Evolutionary conservation across 2,329 filamentous ascomycete species (phyloP).

Genomic region (Diaporthe aspalathi): DNA sequence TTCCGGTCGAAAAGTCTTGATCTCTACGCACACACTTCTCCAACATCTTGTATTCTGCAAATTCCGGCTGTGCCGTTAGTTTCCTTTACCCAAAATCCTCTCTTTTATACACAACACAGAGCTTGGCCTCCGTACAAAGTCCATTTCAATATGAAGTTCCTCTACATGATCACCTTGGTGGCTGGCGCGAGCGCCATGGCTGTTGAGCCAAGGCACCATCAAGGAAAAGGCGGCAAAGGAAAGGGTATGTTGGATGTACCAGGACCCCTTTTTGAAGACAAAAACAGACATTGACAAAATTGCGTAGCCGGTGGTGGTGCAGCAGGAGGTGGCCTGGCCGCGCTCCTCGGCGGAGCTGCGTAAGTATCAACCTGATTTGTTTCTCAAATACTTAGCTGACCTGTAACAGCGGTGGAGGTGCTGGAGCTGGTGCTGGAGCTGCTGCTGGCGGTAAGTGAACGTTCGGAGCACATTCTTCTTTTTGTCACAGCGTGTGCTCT

Average conservation of each 20-base stretch:
- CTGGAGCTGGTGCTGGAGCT: neutral
- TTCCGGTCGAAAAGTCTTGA: neutral
- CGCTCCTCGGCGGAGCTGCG: neutral
- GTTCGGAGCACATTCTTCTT: too few relatives aligned
- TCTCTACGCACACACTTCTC: neutral
- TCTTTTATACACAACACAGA: neutral
- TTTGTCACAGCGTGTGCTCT: too few relatives aligned
- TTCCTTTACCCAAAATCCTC: slow-evolving; percentile 6
- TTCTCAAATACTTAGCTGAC: neutral
- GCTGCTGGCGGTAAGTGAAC: too few relatives aligned
- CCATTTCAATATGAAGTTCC: slow-evolving; percentile 26
- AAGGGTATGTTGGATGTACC: neutral
- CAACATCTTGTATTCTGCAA: neutral
- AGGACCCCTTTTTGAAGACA: neutral
- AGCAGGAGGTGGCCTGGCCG: neutral
- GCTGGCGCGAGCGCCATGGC: slow-evolving; percentile 5
- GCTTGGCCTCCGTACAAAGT: slow-evolving; percentile 20
- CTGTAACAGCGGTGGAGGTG: neutral
- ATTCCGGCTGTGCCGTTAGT: slow-evolving; percentile 15
- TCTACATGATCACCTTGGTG: slow-evolving; percentile 23
- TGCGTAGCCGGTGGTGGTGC: neutral
- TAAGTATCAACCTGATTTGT: neutral
- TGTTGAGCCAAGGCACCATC: slow-evolving; percentile 17
- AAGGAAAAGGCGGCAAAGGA: slow-evolving; percentile 26
- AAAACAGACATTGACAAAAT: neutral